Conservation (phyloP, 805 yeast genomes). For the Candida andamanensis region DNA sequence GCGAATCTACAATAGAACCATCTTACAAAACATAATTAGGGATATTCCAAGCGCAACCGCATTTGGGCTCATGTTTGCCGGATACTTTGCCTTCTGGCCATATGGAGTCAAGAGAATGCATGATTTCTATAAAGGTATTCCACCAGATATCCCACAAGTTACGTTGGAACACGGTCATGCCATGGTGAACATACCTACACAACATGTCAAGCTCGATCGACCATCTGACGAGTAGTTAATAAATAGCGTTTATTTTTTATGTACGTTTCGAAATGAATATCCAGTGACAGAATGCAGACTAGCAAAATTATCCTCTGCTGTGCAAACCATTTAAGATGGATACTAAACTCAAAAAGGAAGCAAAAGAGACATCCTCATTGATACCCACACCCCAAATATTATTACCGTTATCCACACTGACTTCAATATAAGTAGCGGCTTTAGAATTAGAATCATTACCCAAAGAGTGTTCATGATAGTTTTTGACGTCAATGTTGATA, state of each 20-base stretch:
- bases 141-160: conserved; percentile 8
- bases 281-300: neutral
- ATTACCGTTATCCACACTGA: conserved; percentile 27
- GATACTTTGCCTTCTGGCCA: conserved; percentile 12
- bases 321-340: conserved; percentile 54
- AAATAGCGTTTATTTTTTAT: neutral
- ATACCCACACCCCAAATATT: conserved; percentile 87
- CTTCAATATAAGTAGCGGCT: conserved; percentile 71
- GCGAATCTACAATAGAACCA: conserved; percentile 9
- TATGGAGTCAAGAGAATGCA: conserved; percentile 5
- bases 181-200: conserved; percentile 10
- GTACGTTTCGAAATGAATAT: neutral
- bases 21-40: conserved; percentile 2
- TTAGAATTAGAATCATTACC: conserved; percentile 66
- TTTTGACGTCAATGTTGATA: conserved; percentile 52
- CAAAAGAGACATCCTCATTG: conserved; percentile 83
- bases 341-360: conserved; percentile 66
- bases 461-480: conserved; percentile 75
- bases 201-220: conserved; percentile 10
- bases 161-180: conserved; percentile 6
- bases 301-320: no score
- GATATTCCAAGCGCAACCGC: conserved; percentile 9
- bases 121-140: conserved; percentile 9
- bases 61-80: conserved; percentile 5
- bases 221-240: conserved; percentile 1